phyloP scores from a whole-genome alignment of 371 early-diverging fungal species.

The Massospora cicadina region DNA sequence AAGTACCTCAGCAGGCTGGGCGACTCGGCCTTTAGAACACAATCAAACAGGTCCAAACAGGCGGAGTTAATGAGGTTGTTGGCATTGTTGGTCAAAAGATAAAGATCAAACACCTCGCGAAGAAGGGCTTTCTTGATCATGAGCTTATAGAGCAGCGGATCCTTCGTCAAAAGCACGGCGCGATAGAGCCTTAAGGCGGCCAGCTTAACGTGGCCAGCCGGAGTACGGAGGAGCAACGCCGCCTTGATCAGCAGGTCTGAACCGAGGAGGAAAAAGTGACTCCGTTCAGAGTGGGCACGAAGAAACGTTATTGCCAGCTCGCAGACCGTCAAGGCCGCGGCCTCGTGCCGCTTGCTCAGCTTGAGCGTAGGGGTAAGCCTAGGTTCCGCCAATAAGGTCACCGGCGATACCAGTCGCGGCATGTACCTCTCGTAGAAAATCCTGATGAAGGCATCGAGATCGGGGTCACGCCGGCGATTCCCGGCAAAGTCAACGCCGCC shows the following conservation, averaged over 20 bases:
- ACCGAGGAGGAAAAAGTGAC: neutral
- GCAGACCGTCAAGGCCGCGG: neutral
- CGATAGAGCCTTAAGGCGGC: neutral
- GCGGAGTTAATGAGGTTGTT: slow-evolving; percentile 1
- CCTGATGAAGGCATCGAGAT: slow-evolving; percentile 1
- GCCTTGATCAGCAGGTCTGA: neutral
- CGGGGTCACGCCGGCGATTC: neutral
- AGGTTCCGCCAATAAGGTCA: neutral
- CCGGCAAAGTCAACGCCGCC: neutral
- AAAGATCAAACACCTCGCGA: neutral
- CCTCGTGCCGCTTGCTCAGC: neutral
- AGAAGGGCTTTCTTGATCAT: neutral
- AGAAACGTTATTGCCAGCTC: neutral
- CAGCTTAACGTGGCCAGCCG: slow-evolving; percentile 1
- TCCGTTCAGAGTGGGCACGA: neutral
- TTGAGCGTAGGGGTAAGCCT: neutral
- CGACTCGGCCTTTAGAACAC: neutral
- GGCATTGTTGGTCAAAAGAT: neutral
- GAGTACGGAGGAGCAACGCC: neutral
- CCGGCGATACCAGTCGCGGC: neutral
- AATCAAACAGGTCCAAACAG: neutral
- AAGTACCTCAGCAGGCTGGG: neutral
- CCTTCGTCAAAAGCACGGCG: neutral
- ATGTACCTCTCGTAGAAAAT: neutral
- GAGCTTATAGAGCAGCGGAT: neutral